Conservation (phyloP, 2,329 filamentous ascomycete species). For the Cercospora sp. region DNA sequence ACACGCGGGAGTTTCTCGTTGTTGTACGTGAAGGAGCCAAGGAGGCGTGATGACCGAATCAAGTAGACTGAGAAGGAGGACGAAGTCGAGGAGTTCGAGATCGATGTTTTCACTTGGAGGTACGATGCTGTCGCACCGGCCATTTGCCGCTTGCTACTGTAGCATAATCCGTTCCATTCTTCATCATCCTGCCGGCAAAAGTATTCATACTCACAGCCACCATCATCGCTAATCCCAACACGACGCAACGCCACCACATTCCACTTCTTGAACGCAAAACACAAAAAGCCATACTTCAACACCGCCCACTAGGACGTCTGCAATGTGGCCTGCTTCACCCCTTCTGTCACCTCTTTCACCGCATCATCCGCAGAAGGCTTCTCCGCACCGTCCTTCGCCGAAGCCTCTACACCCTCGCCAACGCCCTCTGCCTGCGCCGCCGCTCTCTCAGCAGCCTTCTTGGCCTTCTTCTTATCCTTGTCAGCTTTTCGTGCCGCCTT, state of each 20-base stretch:
- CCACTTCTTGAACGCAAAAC: neutral
- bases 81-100: no score
- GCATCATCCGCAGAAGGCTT: constrained; percentile 43
- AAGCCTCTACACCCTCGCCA: constrained; percentile 73
- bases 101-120: no score
- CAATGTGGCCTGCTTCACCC: constrained; percentile 48
- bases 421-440: constrained; percentile 47
- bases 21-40: no score
- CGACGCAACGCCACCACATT: neutral
- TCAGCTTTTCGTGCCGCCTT: constrained; percentile 61
- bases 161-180: no score
- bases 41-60: no score
- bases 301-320: constrained; percentile 40
- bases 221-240: neutral
- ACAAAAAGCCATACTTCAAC: neutral
- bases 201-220: no score
- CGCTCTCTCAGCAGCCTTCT: constrained; percentile 65
- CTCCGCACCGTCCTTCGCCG: constrained; percentile 67
- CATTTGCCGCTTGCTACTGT: no score
- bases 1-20: no score
- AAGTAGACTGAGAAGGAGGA: no score
- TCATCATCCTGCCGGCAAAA: no score
- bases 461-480: constrained; percentile 65
- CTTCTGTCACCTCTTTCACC: constrained; percentile 48
- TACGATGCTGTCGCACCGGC: no score